These are phyloP conservation scores for Actinidia chinensis DNA, from an alignment of 179 eudicot species.

Conservation along the genomic window DNA sequence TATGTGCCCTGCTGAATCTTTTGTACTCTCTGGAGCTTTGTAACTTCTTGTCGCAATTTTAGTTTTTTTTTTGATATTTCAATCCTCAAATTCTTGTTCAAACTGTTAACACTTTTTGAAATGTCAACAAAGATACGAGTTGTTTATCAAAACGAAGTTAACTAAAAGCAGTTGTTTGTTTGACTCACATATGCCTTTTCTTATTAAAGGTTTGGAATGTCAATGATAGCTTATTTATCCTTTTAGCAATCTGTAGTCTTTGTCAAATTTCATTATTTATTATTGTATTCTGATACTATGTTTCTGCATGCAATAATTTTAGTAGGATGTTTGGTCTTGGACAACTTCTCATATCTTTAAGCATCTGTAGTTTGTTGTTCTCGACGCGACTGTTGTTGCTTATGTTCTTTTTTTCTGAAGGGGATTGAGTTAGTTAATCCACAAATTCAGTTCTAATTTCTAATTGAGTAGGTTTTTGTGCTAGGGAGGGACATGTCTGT, in stretches of 20 bases:
- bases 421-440: neutral
- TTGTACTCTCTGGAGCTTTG: slow-evolving; percentile 94
- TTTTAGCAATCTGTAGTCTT: neutral
- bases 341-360: neutral
- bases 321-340: neutral
- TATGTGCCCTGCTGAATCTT: slow-evolving; percentile 87
- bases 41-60: neutral
- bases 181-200: neutral
- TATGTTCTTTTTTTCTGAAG: neutral
- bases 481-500: slow-evolving; percentile 83
- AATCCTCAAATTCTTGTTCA: slow-evolving; percentile 15
- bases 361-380: neutral
- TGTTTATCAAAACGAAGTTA: neutral
- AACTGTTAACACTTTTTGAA: neutral
- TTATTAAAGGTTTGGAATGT: neutral
- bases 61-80: neutral
- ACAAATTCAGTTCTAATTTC: neutral
- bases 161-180: neutral
- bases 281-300: neutral
- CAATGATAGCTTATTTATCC: neutral
- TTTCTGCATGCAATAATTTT: neutral
- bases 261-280: neutral
- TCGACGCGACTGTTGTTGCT: neutral
- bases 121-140: neutral
- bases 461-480: neutral